Conservation (phyloP, 2,329 filamentous ascomycete species). For the Myotisia sp. region DNA sequence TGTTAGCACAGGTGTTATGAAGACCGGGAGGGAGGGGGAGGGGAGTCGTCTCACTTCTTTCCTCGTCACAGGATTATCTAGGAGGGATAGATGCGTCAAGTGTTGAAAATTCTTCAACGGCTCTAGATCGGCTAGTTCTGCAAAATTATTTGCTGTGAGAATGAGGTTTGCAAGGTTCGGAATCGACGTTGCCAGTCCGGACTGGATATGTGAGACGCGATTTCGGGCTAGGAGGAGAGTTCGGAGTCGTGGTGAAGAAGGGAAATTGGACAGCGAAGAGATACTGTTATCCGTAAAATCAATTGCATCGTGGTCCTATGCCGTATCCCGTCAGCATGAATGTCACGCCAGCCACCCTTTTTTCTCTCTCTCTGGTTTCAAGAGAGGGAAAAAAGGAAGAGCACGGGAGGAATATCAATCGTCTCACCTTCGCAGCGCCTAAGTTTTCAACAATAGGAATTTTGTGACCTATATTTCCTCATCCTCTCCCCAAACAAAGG, state of each 20-base stretch:
- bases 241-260: slow-evolving; percentile 71
- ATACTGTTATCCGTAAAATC: slow-evolving; percentile 99
- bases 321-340: no score
- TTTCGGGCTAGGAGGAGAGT: slow-evolving; percentile 85
- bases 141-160: slow-evolving; percentile 66
- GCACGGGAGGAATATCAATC: neutral
- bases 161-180: slow-evolving; percentile 73
- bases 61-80: slow-evolving; percentile 79
- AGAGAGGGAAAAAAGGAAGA: slow-evolving; percentile 8
- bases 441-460: slow-evolving; percentile 96
- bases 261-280: slow-evolving; percentile 76
- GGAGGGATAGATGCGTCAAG: slow-evolving; percentile 65
- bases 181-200: slow-evolving; percentile 56
- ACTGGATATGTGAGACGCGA: slow-evolving; percentile 68
- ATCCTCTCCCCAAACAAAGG: slow-evolving; percentile 21
- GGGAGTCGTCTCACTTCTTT: slow-evolving; percentile 59
- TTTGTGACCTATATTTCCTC: slow-evolving; percentile 73
- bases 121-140: slow-evolving; percentile 77
- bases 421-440: slow-evolving; percentile 75
- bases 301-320: slow-evolving; percentile 87
- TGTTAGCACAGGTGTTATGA: neutral
- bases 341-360: no score
- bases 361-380: no score
- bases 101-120: slow-evolving; percentile 53
- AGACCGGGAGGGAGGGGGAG: neutral